Percentiles rank a stretch among this genome's conserved stretches.
These are phyloP conservation scores for Zymoseptoria tritici DNA, from an alignment of 2,329 filamentous ascomycete genomes.

Conservation along the genomic window DNA sequence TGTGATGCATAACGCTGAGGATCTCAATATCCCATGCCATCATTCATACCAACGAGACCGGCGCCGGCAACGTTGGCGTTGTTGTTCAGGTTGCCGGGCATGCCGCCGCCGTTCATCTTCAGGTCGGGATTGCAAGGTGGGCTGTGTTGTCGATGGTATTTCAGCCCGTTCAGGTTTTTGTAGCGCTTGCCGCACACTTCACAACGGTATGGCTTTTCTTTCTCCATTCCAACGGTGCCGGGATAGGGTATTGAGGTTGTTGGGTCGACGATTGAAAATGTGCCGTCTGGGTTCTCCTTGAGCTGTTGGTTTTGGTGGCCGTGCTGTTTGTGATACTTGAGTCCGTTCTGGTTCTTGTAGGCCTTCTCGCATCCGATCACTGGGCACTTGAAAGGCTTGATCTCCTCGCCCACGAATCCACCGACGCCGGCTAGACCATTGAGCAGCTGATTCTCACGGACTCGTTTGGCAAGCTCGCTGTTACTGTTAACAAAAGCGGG, in stretches of 20 bases:
- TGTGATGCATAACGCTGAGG: neutral
- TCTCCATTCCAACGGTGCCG: slow-evolving; percentile 98
- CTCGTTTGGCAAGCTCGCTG: slow-evolving; percentile 62
- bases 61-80: slow-evolving; percentile 45
- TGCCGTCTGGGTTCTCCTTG: slow-evolving; percentile 93
- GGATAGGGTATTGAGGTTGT: slow-evolving; percentile 91
- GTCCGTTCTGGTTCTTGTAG: slow-evolving; percentile 98
- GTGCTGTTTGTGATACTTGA: slow-evolving; percentile 85
- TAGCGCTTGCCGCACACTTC: slow-evolving; percentile 96
- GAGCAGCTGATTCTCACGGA: slow-evolving; percentile 57
- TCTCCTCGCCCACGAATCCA: slow-evolving; percentile 66
- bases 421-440: slow-evolving; percentile 43
- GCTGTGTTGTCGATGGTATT: slow-evolving; percentile 73
- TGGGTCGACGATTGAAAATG: slow-evolving; percentile 96
- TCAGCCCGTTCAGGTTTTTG: slow-evolving; percentile 97
- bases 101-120: slow-evolving; percentile 40
- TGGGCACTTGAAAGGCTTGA: slow-evolving; percentile 95
- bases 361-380: slow-evolving; percentile 98
- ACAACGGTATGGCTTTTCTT: slow-evolving; percentile 97
- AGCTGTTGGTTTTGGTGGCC: slow-evolving; percentile 95
- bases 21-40: slow-evolving; percentile 24
- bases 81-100: slow-evolving; percentile 35
- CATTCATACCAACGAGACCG: slow-evolving; percentile 47
- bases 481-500: slow-evolving; percentile 61
- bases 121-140: slow-evolving; percentile 84